phyloP scores from a whole-genome alignment of 2,329 filamentous ascomycete genomes.

The Neofusicoccum kwambonambiense region DNA sequence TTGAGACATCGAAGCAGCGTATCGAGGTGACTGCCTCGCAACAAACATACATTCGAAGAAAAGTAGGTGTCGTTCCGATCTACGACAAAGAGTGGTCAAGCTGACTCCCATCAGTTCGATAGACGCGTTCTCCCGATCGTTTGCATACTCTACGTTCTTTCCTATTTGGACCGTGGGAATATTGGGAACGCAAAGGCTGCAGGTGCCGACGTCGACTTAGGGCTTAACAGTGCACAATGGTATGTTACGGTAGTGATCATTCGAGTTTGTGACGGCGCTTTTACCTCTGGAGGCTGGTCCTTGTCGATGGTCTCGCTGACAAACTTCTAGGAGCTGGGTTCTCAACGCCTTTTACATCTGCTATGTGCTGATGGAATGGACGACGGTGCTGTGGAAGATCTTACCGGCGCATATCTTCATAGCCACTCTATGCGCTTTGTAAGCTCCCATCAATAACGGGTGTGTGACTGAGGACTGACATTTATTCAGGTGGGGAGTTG shows the following conservation, averaged over 20 bases:
- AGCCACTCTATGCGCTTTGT: constrained; percentile 22
- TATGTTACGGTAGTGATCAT: not conserved
- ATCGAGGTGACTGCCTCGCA: not conserved
- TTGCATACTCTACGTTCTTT: constrained; percentile 30
- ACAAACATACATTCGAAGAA: not conserved
- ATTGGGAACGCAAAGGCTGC: constrained; percentile 45
- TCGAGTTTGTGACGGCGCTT: too few relatives aligned
- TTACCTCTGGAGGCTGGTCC: not conserved
- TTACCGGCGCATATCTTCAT: constrained; percentile 25
- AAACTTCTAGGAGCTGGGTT: constrained; percentile 45
- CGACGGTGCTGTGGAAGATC: constrained; percentile 30
- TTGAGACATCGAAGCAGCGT: not conserved
- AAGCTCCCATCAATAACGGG: not conserved
- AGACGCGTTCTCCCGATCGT: constrained; percentile 28
- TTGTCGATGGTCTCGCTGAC: not conserved
- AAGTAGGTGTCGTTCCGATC: not conserved
- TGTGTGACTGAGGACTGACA: not conserved
- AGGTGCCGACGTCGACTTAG: constrained; percentile 25
- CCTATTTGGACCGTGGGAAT: constrained; percentile 28
- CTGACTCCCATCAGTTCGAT: constrained; percentile 22
- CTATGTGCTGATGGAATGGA: constrained; percentile 42
- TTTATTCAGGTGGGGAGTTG: constrained; percentile 21
- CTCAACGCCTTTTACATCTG: constrained; percentile 60
- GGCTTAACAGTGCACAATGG: constrained; percentile 56
- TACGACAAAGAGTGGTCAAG: not conserved